These are phyloP conservation scores for Apiospora malaysiana DNA, from an alignment of 2,329 filamentous ascomycete species.

Conservation along the genomic window DNA sequence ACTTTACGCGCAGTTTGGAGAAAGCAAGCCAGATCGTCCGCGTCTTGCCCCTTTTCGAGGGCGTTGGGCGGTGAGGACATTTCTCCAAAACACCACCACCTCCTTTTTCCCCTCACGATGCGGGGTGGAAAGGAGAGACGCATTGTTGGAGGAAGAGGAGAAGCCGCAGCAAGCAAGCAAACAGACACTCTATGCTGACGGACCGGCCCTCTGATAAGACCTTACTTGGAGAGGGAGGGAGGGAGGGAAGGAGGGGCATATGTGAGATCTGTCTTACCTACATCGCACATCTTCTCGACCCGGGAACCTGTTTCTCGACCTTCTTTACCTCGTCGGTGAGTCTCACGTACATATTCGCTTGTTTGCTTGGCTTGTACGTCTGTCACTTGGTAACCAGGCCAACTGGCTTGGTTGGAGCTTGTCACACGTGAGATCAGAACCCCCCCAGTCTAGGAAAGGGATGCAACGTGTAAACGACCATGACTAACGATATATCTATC, in stretches of 20 bases:
- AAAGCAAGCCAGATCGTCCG: no score
- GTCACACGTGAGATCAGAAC: not conserved
- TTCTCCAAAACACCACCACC: not conserved
- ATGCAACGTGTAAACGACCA: no score
- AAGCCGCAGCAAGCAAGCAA: no score
- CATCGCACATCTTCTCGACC: not conserved
- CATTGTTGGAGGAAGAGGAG: not conserved
- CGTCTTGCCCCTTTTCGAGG: not conserved
- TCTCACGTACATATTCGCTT: not conserved
- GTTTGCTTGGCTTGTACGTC: not conserved
- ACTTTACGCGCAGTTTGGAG: no score
- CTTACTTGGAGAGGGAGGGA: not conserved
- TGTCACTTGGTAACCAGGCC: not conserved
- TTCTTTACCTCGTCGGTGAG: not conserved
- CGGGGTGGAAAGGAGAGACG: not conserved
- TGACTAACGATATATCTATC: not conserved
- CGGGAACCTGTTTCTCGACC: not conserved
- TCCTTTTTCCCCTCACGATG: conserved; percentile 14
- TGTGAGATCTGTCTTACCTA: not conserved
- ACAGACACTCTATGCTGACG: not conserved
- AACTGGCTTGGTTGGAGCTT: not conserved
- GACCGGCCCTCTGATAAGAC: not conserved
- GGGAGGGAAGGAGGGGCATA: not conserved
- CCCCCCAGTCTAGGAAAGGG: no score
- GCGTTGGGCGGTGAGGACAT: not conserved